Conservation (phyloP, 805 yeast genomes). For the Clavispora carvajalis region DNA sequence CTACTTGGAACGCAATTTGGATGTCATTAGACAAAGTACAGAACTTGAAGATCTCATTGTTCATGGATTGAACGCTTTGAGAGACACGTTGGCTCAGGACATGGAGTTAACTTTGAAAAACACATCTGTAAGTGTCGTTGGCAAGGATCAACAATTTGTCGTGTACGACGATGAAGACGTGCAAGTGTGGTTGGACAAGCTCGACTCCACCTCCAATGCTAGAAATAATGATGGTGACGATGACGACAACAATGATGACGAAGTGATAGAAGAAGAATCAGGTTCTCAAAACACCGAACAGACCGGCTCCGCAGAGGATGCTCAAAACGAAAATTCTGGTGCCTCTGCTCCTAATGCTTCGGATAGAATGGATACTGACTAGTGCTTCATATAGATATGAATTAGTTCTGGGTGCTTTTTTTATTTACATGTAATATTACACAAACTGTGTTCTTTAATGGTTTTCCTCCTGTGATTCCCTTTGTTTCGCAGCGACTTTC, state of each 20-base stretch:
- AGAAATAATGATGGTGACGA: slow-evolving; percentile 44
- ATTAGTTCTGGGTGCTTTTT: not conserved
- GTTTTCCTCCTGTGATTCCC: slow-evolving; percentile 2
- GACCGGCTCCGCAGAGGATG: slow-evolving; percentile 8
- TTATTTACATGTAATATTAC: not conserved
- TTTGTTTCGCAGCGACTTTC: slow-evolving; percentile 35
- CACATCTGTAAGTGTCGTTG: slow-evolving; percentile 91
- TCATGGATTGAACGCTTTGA: slow-evolving; percentile 82
- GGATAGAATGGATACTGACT: slow-evolving; percentile 40
- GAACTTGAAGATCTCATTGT: slow-evolving; percentile 70
- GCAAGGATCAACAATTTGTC: slow-evolving; percentile 67
- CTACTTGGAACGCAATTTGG: slow-evolving; percentile 81
- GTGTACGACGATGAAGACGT: slow-evolving; percentile 85
- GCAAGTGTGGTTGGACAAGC: slow-evolving; percentile 71
- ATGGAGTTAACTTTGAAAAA: slow-evolving; percentile 80
- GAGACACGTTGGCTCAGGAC: slow-evolving; percentile 93
- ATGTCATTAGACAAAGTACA: slow-evolving; percentile 54
- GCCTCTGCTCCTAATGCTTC: slow-evolving; percentile 18
- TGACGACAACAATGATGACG: slow-evolving; percentile 22
- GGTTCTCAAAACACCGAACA: slow-evolving; percentile 7
- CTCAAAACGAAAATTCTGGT: slow-evolving; percentile 10
- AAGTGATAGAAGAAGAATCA: slow-evolving; percentile 3
- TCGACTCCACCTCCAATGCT: slow-evolving; percentile 60
- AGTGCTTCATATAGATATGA: slow-evolving; percentile 3
- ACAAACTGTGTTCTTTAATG: not conserved